These are phyloP conservation scores for Acer campestre DNA, from an alignment of 345 rosid genomes.

Conservation along the genomic window DNA sequence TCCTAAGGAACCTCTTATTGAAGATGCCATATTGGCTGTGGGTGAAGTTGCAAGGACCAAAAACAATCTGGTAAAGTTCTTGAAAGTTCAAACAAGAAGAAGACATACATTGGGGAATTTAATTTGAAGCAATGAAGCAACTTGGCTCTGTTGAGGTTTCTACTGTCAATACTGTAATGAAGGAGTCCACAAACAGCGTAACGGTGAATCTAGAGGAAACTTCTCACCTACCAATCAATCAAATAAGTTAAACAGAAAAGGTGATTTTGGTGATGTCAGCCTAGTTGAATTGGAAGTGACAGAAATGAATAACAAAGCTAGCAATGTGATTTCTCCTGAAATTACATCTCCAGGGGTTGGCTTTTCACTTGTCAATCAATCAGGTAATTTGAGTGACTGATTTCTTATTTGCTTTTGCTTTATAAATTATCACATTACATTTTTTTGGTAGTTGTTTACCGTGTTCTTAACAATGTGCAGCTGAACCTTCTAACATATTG, in stretches of 20 bases:
- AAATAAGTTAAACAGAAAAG: too few species aligned
- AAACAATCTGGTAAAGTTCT: conserved; percentile 10
- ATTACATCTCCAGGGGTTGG: not conserved
- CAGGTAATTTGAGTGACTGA: conserved; percentile 24
- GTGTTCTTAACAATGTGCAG: too few species aligned
- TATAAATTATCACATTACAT: not conserved
- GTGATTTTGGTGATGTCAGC: too few species aligned
- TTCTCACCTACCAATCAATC: not conserved
- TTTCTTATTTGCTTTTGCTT: conserved; percentile 1
- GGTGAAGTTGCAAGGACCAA: conserved; percentile 12
- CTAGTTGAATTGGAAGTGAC: too few species aligned
- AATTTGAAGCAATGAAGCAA: conserved; percentile 7
- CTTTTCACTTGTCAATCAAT: conserved; percentile 10
- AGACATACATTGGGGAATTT: not conserved
- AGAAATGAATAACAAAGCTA: not conserved
- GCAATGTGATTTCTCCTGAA: conserved; percentile 10
- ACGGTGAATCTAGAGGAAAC: conserved; percentile 13
- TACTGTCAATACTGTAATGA: conserved; percentile 5
- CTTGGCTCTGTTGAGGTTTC: conserved; percentile 7
- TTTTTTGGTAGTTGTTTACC: too few species aligned
- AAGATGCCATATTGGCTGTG: conserved; percentile 12
- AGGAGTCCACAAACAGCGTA: not conserved
- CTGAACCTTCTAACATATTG: too few species aligned
- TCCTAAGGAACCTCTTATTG: conserved; percentile 1
- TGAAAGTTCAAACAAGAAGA: conserved; percentile 17